Percentiles rank a stretch among this genome's conserved stretches.
phyloP scores from a whole-genome alignment of 495 filamentous ascomycete species.

The Bacidia gigantensis region DNA sequence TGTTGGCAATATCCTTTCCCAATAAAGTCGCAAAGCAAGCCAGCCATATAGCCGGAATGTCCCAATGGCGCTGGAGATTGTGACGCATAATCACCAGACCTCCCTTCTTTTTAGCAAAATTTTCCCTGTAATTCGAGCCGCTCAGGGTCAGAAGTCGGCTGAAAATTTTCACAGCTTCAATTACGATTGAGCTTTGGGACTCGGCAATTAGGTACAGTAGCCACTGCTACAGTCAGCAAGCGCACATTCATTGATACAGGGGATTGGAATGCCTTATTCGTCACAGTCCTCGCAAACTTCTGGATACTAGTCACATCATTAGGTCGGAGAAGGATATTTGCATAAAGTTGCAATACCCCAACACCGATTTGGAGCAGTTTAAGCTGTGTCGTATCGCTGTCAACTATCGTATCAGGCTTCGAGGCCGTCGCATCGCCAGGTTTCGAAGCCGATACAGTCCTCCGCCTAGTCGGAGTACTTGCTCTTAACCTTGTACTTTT shows the following conservation, averaged over 20 bases:
- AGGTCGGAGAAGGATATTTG: conserved; percentile 66
- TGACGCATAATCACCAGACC: conserved; percentile 75
- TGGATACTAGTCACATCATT: conserved; percentile 49
- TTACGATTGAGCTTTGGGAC: conserved; percentile 67
- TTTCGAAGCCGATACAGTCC: conserved; percentile 21
- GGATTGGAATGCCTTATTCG: conserved; percentile 62
- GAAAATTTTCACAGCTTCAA: conserved; percentile 71
- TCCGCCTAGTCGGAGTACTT: conserved; percentile 19
- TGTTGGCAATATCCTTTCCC: conserved; percentile 58
- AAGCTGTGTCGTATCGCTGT: conserved; percentile 18
- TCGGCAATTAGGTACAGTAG: conserved; percentile 86
- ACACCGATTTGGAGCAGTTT: conserved; percentile 43
- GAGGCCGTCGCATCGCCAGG: background rate
- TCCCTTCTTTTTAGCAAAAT: conserved; percentile 72
- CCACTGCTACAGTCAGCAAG: conserved; percentile 48
- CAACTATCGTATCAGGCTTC: background rate
- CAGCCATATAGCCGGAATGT: conserved; percentile 69
- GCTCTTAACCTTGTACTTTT: conserved; percentile 35
- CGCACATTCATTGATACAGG: conserved; percentile 4
- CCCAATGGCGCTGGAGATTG: conserved; percentile 79
- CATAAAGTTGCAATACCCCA: conserved; percentile 67
- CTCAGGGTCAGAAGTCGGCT: conserved; percentile 72
- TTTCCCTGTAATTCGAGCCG: conserved; percentile 63
- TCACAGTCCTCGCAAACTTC: conserved; percentile 89
- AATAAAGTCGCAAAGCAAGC: conserved; percentile 85